Evolutionary conservation across 2,329 filamentous ascomycete species (phyloP).

Genomic region (Pseudopyricularia cyperi): DNA sequence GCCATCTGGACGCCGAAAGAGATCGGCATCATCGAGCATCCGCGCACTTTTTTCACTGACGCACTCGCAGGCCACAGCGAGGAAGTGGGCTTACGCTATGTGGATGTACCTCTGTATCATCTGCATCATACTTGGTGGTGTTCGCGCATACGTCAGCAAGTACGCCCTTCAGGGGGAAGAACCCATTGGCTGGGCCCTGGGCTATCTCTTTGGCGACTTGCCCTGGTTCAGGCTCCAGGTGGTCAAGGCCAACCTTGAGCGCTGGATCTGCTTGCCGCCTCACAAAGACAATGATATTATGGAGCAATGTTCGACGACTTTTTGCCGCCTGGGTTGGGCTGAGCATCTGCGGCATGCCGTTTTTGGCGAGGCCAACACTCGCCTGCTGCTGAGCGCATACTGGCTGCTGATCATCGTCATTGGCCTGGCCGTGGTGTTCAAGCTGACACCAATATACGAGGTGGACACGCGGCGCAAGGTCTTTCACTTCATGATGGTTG

Average conservation of each 20-base stretch:
- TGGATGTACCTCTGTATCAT: slow-evolving; percentile 63
- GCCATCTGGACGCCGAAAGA: slow-evolving; percentile 51
- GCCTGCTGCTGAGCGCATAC: slow-evolving; percentile 65
- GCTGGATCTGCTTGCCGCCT: slow-evolving; percentile 63
- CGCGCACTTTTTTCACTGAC: slow-evolving; percentile 73
- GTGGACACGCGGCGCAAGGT: slow-evolving; percentile 94
- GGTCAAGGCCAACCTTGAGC: slow-evolving; percentile 51
- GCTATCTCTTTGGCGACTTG: slow-evolving; percentile 76
- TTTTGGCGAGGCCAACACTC: slow-evolving; percentile 66
- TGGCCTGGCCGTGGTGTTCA: slow-evolving; percentile 64
- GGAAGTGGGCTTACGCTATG: slow-evolving; percentile 74
- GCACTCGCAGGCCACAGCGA: slow-evolving; percentile 56
- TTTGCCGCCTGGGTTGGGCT: slow-evolving; percentile 43
- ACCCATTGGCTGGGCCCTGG: slow-evolving; percentile 83
- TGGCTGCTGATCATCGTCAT: slow-evolving; percentile 55
- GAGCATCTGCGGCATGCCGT: slow-evolving; percentile 50
- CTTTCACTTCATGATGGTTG: slow-evolving; percentile 97
- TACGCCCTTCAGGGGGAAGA: slow-evolving; percentile 61
- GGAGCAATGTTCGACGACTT: slow-evolving; percentile 6
- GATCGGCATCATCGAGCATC: slow-evolving; percentile 48
- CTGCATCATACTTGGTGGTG: slow-evolving; percentile 52
- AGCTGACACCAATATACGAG: slow-evolving; percentile 64
- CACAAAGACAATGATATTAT: background rate
- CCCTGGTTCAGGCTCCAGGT: slow-evolving; percentile 59
- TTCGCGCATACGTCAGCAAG: slow-evolving; percentile 55